Evolutionary conservation across 345 rosid species (phyloP), one percentile per base, ranked within the genome.

Genomic region (Linum usitatissimum): DNA sequence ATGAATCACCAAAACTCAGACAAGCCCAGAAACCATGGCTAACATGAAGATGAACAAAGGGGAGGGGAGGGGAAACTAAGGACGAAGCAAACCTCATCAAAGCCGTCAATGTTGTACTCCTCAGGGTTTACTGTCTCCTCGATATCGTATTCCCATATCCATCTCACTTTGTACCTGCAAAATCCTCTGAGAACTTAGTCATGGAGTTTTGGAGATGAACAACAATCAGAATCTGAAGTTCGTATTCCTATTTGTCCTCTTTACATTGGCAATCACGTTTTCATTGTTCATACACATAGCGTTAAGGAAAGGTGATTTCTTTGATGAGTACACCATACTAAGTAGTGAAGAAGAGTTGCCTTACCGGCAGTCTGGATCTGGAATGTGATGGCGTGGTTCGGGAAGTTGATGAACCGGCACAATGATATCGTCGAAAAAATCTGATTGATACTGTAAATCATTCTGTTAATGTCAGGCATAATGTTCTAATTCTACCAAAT

Each of bases 361-460:
- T 64, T 74, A 88, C 96, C 77, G 81, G 55, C 70, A 74, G 64
- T 73, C 73, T 40, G 83, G 84, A 67, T 86, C 82, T 51, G 79
- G 77, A 73, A 73, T 78, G 57, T 60, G 81, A 38, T 28, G 77
- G 40, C 78, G 71, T 55, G 86, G 87, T 21, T 9, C 53, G 15
- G 84, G 95, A 69, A 92, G 60, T 71, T 69, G 83, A 74, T 84
- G 83, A 38, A 23, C 60, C 49, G 91, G 91, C 54, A 92, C 58
- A 71, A 74, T 75, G 55, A 92, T 82, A 68, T 92, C 98, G 40
- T 92, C 88, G 77, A 87, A 92, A 92, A 74, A 92, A 92, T 72
- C 96, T 91, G 71, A 92, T 84, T 9, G 98, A 83, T 73, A 87
- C 98, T 92, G 91, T 71, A 71, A 69, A 62, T 53, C 34, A 61